Evolutionary conservation across 2,329 filamentous ascomycete genomes (phyloP), one percentile per base, ranked within the genome.

Genomic region (Endoconidiophora laricicola): DNA sequence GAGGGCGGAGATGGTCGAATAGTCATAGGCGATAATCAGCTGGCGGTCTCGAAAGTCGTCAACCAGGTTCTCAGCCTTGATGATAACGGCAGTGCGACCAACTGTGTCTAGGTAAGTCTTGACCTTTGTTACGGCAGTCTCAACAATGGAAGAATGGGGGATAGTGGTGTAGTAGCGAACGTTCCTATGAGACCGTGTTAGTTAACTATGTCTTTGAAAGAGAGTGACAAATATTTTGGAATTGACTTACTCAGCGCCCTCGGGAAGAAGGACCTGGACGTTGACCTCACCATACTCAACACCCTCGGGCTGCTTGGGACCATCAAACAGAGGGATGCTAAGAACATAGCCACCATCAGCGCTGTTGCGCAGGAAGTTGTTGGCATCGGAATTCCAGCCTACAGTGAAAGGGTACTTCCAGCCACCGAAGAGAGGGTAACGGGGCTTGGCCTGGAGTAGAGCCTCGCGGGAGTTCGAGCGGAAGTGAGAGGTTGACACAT

Each of bases 391-490:
- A 68, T 96, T 93, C 91, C 91, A 98, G 57, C 91, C 91, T 52
- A 96, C 80, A 53, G 83, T 86, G 71, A 96, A 98, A 56, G 85
- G 91, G 66, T 95, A 96, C 66, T 94, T 94, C 91, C 91, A 98
- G 54, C 86, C 87, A 54, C 91, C 91, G 60, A 95, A 98, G 22
- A 98, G 65, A n/a, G 91, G 91, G 65, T 94, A 98, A 48, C 91
- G 79, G 18, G 91, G 91, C 71, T 88, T 91, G 55, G 95, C 73
- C 65, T 95, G 88, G 24, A 98, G 74, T 40, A 82, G 69, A n/a
- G 85, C 82, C 65, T 90, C 84, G 20, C 83, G 79, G 62, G 74
- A 76, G 62, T 78, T 84, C 57, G 72, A 78, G 55, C 88, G 76
- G 74, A 94, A 98, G 55, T 76, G 77, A 50, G 87, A 94, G 1